Conservation (phyloP, 2,329 filamentous ascomycete species). For the Sporothrix brunneoviolacea region DNA sequence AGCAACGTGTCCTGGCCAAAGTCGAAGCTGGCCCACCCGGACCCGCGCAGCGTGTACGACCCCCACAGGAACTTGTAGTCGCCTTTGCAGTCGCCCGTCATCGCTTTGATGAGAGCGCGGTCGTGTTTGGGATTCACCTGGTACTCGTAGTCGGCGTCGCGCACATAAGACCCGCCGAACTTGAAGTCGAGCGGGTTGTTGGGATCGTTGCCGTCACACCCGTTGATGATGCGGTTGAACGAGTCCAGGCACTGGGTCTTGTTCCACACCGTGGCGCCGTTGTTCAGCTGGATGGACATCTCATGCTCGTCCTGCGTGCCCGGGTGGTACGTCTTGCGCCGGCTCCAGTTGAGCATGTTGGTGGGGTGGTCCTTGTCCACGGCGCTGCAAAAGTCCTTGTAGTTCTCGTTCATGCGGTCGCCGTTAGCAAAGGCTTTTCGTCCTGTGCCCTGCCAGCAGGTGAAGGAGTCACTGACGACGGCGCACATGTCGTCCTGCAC, state of each 20-base stretch:
- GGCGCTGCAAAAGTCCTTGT: neutral
- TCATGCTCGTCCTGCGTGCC: conserved; percentile 25
- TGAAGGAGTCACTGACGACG: conserved; percentile 20
- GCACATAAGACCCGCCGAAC: conserved; percentile 13
- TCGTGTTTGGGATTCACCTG: conserved; percentile 6
- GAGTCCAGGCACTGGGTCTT: conserved; percentile 19
- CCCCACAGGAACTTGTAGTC: conserved; percentile 4
- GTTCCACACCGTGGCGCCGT: conserved; percentile 13
- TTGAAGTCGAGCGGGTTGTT: conserved; percentile 26
- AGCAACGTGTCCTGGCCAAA: conserved; percentile 10
- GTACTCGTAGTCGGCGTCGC: conserved; percentile 7
- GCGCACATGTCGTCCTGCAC: conserved; percentile 14
- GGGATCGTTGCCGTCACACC: too few species aligned
- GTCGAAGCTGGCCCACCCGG: conserved; percentile 13
- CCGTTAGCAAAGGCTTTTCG: conserved; percentile 19
- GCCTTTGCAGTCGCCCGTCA: conserved; percentile 11
- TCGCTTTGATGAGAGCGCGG: neutral
- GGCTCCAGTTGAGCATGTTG: neutral
- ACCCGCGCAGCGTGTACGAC: conserved; percentile 7
- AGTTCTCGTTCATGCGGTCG: conserved; percentile 12
- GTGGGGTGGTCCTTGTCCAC: neutral
- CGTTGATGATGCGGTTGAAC: conserved; percentile 19
- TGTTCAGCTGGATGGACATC: conserved; percentile 18
- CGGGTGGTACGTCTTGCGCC: conserved; percentile 11
- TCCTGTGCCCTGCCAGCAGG: conserved; percentile 23